Base-by-base conservation (phyloP, 1,284 basidiomycete genomes). In the Ustilago nuda region DNA sequence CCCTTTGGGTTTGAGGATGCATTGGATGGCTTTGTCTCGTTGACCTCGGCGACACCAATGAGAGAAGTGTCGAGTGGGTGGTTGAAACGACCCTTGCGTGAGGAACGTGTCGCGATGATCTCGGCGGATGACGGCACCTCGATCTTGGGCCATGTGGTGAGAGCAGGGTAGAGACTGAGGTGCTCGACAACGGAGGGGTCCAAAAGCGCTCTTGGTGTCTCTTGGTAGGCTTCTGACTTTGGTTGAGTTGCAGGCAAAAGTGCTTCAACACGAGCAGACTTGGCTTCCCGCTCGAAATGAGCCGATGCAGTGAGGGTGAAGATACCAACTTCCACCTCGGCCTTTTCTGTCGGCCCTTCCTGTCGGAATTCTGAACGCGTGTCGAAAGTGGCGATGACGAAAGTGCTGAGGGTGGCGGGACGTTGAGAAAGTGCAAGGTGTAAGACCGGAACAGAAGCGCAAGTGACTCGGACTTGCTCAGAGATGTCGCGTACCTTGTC, bases 61-160 rank as follows among this genome's bases (percentile, higher is more conserved):
- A 78, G 62, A 1, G 63, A 74, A 35, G 67, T 76, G 50, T 76
- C 61, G 50, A 72, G 72, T 9, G 79, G 77, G 23, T 75, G 62
- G 30, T 71, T 74, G 56, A 77, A 73, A 13, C 73, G 65, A 17
- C 59, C 72, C 19, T 69, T 66, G 64, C 56, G 64, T 15, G 66
- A 69, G n/a, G 60, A 65, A 9, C 65, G 72, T 46, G 62, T 76
- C 15, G 76, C 76, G 37, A 78, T 72, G 59, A 78, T 78, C 56
- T 78, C 76, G 61, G 76, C 76, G 2, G 76, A 70, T 11, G 76
- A 74, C 11, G 72, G 76, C 12, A 64, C 59, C 36, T 78, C 72
- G 59, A 78, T 69, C 71, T 82, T 82, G 56, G 80, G 80, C 78
- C 79, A 80, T 4, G 76, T 82, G 48, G 72, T 79, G 13, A 82